A percentile compares a stretch with the other conserved stretches of the same genome.
phyloP scores from a whole-genome alignment of 495 filamentous ascomycete genomes.

The Podospora pseudoanserina region DNA sequence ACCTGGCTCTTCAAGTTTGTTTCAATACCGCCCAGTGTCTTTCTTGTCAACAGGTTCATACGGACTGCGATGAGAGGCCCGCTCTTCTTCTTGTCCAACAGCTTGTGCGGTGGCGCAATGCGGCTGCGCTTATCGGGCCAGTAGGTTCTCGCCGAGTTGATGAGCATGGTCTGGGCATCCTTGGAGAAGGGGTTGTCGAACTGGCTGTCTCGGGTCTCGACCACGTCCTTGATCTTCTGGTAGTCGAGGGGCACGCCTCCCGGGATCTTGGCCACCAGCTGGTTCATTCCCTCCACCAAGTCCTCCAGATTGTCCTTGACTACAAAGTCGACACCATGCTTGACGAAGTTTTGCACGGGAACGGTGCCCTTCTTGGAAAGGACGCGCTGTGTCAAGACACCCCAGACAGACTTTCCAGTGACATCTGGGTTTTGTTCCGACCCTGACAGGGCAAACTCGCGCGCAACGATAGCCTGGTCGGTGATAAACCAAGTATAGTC shows the following conservation, averaged over 20 bases:
- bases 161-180: constrained; percentile 51
- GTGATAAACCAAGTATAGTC: constrained; percentile 55
- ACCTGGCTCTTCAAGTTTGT: constrained; percentile 49
- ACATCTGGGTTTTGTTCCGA: constrained; percentile 54
- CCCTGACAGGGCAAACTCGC: constrained; percentile 52
- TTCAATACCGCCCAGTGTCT: constrained; percentile 53
- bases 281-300: constrained; percentile 49
- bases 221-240: constrained; percentile 34
- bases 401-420: constrained; percentile 49
- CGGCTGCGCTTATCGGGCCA: constrained; percentile 43
- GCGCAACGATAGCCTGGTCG: constrained; percentile 48
- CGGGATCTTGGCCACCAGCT: constrained; percentile 31
- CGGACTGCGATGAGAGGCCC: constrained; percentile 50
- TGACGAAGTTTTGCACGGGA: constrained; percentile 48
- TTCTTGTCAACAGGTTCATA: constrained; percentile 50
- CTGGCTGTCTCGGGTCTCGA: constrained; percentile 48
- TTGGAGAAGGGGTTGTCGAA: constrained; percentile 48
- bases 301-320: constrained; percentile 45
- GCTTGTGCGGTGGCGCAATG: constrained; percentile 43
- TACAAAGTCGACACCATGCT: constrained; percentile 49
- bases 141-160: constrained; percentile 48
- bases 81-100: constrained; percentile 42
- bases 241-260: constrained; percentile 39
- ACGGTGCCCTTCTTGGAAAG: constrained; percentile 45
- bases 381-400: constrained; percentile 42